Evolutionary conservation across 495 filamentous ascomycete genomes (phyloP).

Genomic region (Apiosordaria backusii): DNA sequence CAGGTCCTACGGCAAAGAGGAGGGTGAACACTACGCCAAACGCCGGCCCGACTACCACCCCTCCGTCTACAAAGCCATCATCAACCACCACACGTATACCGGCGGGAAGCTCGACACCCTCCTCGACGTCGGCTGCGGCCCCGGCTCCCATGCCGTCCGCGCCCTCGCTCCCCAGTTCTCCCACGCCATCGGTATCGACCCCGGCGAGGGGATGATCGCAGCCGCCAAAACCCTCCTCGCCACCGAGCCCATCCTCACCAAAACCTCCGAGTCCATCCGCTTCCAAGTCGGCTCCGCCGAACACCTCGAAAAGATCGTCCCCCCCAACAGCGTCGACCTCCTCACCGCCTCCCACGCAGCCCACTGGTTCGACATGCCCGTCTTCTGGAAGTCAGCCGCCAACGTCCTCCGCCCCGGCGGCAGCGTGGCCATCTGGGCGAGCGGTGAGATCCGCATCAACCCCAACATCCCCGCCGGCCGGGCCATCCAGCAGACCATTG

Average conservation of each 20-base stretch:
- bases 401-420: slow-evolving; percentile 54
- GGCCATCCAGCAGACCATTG: slow-evolving; percentile 22
- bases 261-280: slow-evolving; percentile 27
- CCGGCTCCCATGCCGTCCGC: slow-evolving; percentile 42
- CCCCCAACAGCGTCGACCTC: slow-evolving; percentile 46
- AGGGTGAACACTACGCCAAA: slow-evolving; percentile 19
- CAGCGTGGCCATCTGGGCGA: slow-evolving; percentile 55
- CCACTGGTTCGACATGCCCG: slow-evolving; percentile 60
- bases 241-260: slow-evolving; percentile 10
- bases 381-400: slow-evolving; percentile 59
- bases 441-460: slow-evolving; percentile 33
- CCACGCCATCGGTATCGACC: slow-evolving; percentile 51
- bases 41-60: slow-evolving; percentile 16
- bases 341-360: slow-evolving; percentile 51
- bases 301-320: slow-evolving; percentile 18
- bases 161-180: slow-evolving; percentile 41
- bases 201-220: slow-evolving; percentile 52
- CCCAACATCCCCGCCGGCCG: slow-evolving; percentile 32
- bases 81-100: slow-evolving; percentile 46
- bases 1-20: slow-evolving; percentile 13
- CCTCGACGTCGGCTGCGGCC: slow-evolving; percentile 57
- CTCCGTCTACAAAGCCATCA: slow-evolving; percentile 29
- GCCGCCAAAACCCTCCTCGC: slow-evolving; percentile 29
- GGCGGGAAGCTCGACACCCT: slow-evolving; percentile 46
- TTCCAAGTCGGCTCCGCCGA: slow-evolving; percentile 49